Evolutionary conservation across 1,284 basidiomycete species (phyloP), one percentile per base, ranked within the genome.

Genomic region (Laetiporus sulphureus): DNA sequence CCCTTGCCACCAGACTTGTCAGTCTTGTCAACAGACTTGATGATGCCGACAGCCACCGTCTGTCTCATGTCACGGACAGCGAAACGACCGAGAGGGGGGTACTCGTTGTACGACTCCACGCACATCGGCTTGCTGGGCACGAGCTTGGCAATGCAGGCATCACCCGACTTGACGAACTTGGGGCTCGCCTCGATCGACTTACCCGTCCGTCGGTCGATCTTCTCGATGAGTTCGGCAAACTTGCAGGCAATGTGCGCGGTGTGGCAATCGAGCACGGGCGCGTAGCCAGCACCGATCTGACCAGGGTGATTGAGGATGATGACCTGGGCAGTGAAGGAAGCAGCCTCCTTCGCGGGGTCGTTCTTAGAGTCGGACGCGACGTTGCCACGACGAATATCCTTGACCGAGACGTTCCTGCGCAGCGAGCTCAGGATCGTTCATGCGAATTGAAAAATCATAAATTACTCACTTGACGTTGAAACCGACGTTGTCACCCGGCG

Each of bases 251-350:
- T 99, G 83, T 97, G 95, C 65, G 95, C 93, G 54, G 95, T 99
- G 85, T 99, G 95, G 77, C 95, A 99, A 77, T 99, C 95, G 58
- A 99, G 86, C 49, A 99, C 95, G 48, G 95, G 95, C 42, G 95
- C 91, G 69, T 96, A 95, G 57, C 92, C 92, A 60, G 91, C 91
- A 73, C 91, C 89, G 66, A 99, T 98, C 73, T 99, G 96, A 78
- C 96, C 96, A 50, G 96, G 96, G 86, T 99, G 96, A 83, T 99
- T 99, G 70, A 99, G 89, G 67, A 99, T 91, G 67, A 99, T 99
- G 76, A 99, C 96, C 81, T 99, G 95, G 55, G 95, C 95, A 71
- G 88, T 95, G 91, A 99, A 99, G 48, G 94, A 97, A 53, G 91
- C 92, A 57, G 96, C 92, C 77, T 98, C 95, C 83, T 92, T 94